These are phyloP conservation scores for Talaromyces sp. DNA, from an alignment of 2,329 filamentous ascomycete species.

Conservation along the genomic window DNA sequence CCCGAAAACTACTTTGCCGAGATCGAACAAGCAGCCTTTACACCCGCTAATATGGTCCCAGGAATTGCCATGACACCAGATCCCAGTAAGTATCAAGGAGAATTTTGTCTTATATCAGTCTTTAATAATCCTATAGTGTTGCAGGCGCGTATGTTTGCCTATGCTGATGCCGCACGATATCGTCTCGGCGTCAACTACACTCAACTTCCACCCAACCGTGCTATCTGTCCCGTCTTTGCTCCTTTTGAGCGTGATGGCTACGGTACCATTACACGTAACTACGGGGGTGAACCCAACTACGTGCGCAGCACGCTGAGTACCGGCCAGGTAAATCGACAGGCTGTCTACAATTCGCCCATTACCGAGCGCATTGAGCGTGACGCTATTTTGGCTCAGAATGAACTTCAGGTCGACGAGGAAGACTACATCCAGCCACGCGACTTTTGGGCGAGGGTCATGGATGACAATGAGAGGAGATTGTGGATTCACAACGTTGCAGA, in stretches of 20 bases:
- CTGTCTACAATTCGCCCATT: not conserved
- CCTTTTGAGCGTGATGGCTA: constrained; percentile 12
- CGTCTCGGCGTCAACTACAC: constrained; percentile 20
- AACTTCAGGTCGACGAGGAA: constrained; percentile 3
- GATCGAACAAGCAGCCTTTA: constrained; percentile 19
- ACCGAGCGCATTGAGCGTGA: constrained; percentile 5
- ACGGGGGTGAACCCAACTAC: constrained; percentile 15
- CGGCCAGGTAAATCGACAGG: not conserved
- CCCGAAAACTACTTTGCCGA: constrained; percentile 20
- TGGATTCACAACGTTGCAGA: constrained; percentile 26
- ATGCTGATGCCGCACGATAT: constrained; percentile 21
- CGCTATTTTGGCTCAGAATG: constrained; percentile 9
- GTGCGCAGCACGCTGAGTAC: constrained; percentile 8
- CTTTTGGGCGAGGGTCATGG: constrained; percentile 27
- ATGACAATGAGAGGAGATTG: constrained; percentile 18
- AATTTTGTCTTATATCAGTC: not conserved
- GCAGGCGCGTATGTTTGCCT: constrained; percentile 21
- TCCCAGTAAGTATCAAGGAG: constrained; percentile 10
- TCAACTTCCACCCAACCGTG: constrained; percentile 19
- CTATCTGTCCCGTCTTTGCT: constrained; percentile 3
- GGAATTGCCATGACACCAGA: constrained; percentile 11
- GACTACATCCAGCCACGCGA: constrained; percentile 16
- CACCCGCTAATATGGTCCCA: constrained; percentile 14
- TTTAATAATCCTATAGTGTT: constrained; percentile 16
- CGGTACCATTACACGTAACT: constrained; percentile 10